Evolutionary conservation across 352 stramenopile species (phyloP).

Genomic region (Phytophthora agathidicida): DNA sequence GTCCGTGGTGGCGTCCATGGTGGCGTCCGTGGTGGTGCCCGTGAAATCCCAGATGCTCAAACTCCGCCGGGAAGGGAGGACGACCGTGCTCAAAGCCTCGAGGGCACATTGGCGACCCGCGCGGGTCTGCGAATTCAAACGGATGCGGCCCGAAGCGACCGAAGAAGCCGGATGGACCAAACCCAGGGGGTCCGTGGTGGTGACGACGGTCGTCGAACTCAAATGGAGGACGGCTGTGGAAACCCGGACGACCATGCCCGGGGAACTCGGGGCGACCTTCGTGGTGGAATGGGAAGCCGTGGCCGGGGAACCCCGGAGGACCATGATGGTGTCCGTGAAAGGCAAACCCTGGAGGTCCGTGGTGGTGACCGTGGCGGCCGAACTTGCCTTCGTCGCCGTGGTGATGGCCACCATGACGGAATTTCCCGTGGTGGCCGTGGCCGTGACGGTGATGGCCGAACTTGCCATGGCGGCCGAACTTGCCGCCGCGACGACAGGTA

Average conservation of each 20-base stretch:
- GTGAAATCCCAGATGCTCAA: conserved; percentile 14
- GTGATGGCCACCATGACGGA: no score
- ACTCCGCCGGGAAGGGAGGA: no score
- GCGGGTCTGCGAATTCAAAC: conserved; percentile 10
- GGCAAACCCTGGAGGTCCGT: conserved; percentile 14
- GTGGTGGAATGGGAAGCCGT: conserved; percentile 3
- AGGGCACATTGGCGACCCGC: conserved; percentile 5
- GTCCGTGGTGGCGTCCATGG: no score
- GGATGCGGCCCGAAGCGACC: conserved; percentile 10
- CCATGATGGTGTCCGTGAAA: conserved; percentile 1
- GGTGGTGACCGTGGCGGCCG: conserved; percentile 18
- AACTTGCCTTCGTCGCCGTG: conserved; percentile 23
- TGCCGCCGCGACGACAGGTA: conserved; percentile 33
- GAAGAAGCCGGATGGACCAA: conserved; percentile 11
- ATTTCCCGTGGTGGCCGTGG: no score
- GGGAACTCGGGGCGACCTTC: conserved; percentile 3
- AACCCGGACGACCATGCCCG: conserved; percentile 3
- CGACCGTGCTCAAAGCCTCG: no score
- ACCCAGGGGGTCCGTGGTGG: conserved; percentile 13
- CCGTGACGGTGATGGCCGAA: no score
- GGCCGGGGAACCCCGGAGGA: conserved; percentile 4
- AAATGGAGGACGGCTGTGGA: neutral
- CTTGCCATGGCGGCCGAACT: conserved; percentile 26
- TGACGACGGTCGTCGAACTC: neutral
- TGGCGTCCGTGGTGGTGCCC: no score